Conservation (phyloP, 208 protist species). For the Trypanosoma theileri region DNA sequence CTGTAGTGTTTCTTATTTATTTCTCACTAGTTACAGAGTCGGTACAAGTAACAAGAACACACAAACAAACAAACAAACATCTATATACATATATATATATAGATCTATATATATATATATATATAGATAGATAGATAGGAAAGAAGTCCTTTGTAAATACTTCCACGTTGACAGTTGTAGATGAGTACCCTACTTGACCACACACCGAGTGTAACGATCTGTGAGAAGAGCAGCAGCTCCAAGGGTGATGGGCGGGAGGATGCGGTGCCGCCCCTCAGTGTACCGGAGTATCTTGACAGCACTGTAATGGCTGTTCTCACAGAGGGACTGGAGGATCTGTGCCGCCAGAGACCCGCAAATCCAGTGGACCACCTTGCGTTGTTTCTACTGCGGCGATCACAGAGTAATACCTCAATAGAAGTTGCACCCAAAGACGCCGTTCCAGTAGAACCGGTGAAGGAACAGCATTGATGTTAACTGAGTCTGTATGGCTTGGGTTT, state of each 20-base stretch:
- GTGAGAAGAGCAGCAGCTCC: not conserved
- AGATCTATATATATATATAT: not conserved
- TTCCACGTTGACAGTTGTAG: not conserved
- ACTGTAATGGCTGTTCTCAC: slow-evolving; percentile 86
- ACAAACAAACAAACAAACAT: too few species aligned
- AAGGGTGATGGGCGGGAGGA: not conserved
- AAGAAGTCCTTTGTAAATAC: too few species aligned
- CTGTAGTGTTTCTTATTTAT: too few species aligned
- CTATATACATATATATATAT: not conserved
- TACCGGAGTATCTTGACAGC: slow-evolving; percentile 83
- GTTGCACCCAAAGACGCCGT: slow-evolving; percentile 59
- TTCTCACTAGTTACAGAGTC: too few species aligned
- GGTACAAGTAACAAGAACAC: too few species aligned
- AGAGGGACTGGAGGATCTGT: slow-evolving; percentile 85
- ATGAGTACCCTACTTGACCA: not conserved
- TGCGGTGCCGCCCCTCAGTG: slow-evolving; percentile 19
- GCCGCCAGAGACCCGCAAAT: slow-evolving; percentile 87
- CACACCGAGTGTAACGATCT: not conserved
- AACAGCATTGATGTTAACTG: not conserved
- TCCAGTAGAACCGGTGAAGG: slow-evolving; percentile 27
- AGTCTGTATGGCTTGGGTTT: not conserved
- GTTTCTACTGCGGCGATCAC: slow-evolving; percentile 80
- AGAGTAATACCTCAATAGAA: slow-evolving; percentile 63
- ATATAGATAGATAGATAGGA: not conserved
- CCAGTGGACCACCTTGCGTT: slow-evolving; percentile 92